Evolutionary conservation across 2,329 filamentous ascomycete genomes (phyloP).

Genomic region (Thermothelomyces thermophilus): DNA sequence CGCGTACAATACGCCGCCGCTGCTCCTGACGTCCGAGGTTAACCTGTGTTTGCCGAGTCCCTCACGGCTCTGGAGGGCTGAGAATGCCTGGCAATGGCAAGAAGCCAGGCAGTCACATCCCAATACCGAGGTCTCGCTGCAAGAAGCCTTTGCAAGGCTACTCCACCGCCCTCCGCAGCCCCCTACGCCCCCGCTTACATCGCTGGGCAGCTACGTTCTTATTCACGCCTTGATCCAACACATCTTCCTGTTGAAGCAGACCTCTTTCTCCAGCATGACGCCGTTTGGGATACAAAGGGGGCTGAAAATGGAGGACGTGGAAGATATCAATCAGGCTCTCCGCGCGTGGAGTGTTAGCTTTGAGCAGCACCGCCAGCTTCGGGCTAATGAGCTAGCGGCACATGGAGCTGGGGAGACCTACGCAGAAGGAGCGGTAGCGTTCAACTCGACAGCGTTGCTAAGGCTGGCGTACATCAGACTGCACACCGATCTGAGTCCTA

Average conservation of each 20-base stretch:
- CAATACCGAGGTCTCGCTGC: conserved; percentile 46
- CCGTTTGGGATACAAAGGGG: conserved; percentile 45
- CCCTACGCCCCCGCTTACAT: conserved; percentile 46
- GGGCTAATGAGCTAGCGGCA: conserved; percentile 42
- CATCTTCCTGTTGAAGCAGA: conserved; percentile 62
- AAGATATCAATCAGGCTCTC: conserved; percentile 49
- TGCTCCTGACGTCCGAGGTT: conserved; percentile 54
- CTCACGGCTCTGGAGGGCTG: conserved; percentile 51
- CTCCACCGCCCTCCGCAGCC: conserved; percentile 46
- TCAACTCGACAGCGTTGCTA: conserved; percentile 57
- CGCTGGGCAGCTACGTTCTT: conserved; percentile 62
- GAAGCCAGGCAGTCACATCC: conserved; percentile 47
- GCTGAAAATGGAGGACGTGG: conserved; percentile 48
- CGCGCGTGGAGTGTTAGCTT: conserved; percentile 54
- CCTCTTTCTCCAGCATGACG: conserved; percentile 44
- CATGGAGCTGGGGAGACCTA: conserved; percentile 42
- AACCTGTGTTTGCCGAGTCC: conserved; percentile 49
- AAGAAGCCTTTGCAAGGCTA: conserved; percentile 50
- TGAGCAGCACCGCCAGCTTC: conserved; percentile 48
- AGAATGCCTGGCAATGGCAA: conserved; percentile 54
- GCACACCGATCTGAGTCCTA: conserved; percentile 58
- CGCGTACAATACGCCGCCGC: conserved; percentile 53
- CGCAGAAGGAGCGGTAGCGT: conserved; percentile 55
- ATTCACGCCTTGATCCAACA: conserved; percentile 68
- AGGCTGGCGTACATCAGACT: conserved; percentile 58